phyloP scores from a whole-genome alignment of 2,329 filamentous ascomycete genomes.

The Taxawa tesnikishii region DNA sequence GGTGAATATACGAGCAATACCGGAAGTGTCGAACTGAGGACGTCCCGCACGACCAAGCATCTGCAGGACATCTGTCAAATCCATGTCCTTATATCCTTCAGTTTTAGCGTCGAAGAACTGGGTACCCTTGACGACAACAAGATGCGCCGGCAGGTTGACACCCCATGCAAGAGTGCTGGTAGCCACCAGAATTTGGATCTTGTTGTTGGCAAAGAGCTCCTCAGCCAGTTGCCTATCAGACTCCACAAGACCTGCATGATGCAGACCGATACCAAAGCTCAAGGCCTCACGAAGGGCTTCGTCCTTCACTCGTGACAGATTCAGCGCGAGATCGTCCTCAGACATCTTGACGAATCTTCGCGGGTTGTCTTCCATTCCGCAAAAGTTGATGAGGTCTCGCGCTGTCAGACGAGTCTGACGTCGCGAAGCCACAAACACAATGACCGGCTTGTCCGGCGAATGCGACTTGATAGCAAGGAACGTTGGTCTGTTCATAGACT shows the following conservation, averaged over 20 bases:
- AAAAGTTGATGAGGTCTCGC: conserved; percentile 92
- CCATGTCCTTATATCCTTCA: conserved; percentile 97
- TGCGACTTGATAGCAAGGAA: conserved; percentile 95
- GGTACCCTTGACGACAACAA: conserved; percentile 95
- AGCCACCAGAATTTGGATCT: conserved; percentile 92
- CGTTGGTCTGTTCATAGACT: conserved; percentile 96
- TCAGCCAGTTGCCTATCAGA: conserved; percentile 84
- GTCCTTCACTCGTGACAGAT: conserved; percentile 84
- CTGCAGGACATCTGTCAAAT: conserved; percentile 91
- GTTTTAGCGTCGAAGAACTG: conserved; percentile 98
- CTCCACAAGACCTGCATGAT: conserved; percentile 94
- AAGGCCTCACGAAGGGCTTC: conserved; percentile 87
- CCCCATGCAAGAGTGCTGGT: conserved; percentile 97
- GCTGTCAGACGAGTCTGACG: conserved; percentile 90
- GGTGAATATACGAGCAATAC: conserved; percentile 93
- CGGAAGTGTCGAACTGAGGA: conserved; percentile 91
- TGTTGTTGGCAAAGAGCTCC: conserved; percentile 92
- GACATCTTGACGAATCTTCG: conserved; percentile 87
- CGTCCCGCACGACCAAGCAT: conserved; percentile 94
- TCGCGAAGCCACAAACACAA: conserved; percentile 93
- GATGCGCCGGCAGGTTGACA: conserved; percentile 90
- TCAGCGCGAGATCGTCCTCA: conserved; percentile 82
- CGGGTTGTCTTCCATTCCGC: conserved; percentile 96
- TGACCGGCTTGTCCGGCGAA: conserved; percentile 91
- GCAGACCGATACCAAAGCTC: conserved; percentile 90